Evolutionary conservation across 495 filamentous ascomycete species (phyloP).

Genomic region (Diplogelasinospora grovesii): DNA sequence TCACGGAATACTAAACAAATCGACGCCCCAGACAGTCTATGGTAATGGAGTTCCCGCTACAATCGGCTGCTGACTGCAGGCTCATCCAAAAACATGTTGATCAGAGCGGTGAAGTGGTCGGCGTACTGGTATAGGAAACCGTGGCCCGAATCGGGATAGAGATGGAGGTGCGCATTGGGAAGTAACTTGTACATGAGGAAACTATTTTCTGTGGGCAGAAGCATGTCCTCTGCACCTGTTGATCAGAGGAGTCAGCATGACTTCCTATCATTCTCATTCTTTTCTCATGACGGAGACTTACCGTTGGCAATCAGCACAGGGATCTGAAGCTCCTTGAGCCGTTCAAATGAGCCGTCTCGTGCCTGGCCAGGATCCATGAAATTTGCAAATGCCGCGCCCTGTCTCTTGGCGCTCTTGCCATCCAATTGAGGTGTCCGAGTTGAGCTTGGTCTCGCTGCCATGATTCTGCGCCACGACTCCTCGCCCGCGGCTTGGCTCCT

Average conservation of each 20-base stretch:
- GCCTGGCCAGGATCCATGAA: slow-evolving; percentile 6
- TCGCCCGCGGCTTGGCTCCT: slow-evolving; percentile 7
- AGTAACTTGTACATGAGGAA: slow-evolving; percentile 23
- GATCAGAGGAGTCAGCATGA: too few relatives aligned
- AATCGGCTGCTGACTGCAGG: too few relatives aligned
- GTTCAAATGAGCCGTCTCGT: slow-evolving; percentile 18
- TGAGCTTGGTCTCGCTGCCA: slow-evolving; percentile 10
- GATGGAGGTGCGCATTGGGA: slow-evolving; percentile 21
- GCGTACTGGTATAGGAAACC: slow-evolving; percentile 26
- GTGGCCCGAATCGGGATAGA: slow-evolving; percentile 28
- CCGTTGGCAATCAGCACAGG: slow-evolving; percentile 30
- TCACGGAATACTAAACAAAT: too few relatives aligned
- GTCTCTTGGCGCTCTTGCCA: slow-evolving; percentile 12
- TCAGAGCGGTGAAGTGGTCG: too few relatives aligned
- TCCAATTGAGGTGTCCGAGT: slow-evolving; percentile 13
- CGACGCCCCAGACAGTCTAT: too few relatives aligned
- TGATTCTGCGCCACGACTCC: slow-evolving; percentile 16
- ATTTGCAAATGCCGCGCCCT: slow-evolving; percentile 2
- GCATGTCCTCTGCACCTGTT: too few relatives aligned
- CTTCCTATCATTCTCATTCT: too few relatives aligned
- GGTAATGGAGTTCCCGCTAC: too few relatives aligned
- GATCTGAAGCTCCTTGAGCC: slow-evolving; percentile 22
- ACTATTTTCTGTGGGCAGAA: slow-evolving; percentile 26
- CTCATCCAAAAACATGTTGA: too few relatives aligned
- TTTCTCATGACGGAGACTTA: too few relatives aligned